Conservation (phyloP, 192 early-diverging fungal genomes). For the Podila epicladia region DNA sequence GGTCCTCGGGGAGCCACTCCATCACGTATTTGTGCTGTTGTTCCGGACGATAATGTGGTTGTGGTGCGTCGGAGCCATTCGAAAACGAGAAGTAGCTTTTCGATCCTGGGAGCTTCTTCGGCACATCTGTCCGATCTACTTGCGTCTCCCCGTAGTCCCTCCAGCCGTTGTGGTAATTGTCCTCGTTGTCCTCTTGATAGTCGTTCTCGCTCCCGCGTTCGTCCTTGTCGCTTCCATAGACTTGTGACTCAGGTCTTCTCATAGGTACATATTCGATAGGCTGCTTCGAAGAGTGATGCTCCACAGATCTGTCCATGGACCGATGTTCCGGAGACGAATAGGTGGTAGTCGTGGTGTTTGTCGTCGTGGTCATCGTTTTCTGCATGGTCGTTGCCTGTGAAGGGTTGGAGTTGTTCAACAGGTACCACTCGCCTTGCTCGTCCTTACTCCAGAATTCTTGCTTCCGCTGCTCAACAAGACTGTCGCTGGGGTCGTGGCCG, state of each 20-base stretch:
- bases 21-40: not conserved
- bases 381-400: conserved; percentile 2
- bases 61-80: no score
- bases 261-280: no score
- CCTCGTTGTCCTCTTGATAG: not conserved
- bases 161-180: not conserved
- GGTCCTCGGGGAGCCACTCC: not conserved
- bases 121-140: not conserved
- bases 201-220: not conserved
- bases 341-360: no score
- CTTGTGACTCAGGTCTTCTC: no score
- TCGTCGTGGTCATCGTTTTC: not conserved
- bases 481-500: conserved; percentile 18
- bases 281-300: no score
- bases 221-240: not conserved
- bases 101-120: not conserved
- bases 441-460: conserved; percentile 15
- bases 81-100: not conserved
- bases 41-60: not conserved
- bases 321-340: no score
- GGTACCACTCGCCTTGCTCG: conserved; percentile 16
- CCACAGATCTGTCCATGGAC: no score
- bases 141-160: not conserved
- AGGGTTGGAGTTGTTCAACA: conserved; percentile 20
- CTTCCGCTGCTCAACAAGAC: conserved; percentile 27